Conservation (phyloP, 2,329 filamentous ascomycete species). For the Apiospora rasikravindrae region DNA sequence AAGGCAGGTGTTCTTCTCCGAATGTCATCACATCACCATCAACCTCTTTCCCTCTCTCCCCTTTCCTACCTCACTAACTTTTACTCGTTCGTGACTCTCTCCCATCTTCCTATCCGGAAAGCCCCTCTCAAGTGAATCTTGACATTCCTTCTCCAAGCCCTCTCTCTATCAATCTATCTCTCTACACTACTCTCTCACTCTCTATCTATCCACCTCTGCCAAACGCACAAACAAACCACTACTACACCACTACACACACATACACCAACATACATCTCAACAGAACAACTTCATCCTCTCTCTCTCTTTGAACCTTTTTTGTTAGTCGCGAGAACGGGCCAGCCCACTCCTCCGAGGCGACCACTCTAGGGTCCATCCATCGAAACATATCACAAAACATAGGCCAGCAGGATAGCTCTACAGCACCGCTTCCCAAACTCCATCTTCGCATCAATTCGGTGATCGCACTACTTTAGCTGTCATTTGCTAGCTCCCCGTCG, state of each 20-base stretch:
- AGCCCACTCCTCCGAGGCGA: slow-evolving; percentile 18
- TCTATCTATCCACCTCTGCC: slow-evolving; percentile 11
- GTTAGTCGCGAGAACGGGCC: slow-evolving; percentile 16
- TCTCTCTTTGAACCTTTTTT: slow-evolving; percentile 20
- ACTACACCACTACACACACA: background rate
- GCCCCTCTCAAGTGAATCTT: slow-evolving; percentile 18
- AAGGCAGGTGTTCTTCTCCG: slow-evolving; percentile 15
- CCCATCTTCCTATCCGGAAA: slow-evolving; percentile 18
- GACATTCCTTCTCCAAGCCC: slow-evolving; percentile 19
- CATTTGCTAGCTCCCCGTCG: slow-evolving; percentile 20
- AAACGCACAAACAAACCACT: slow-evolving; percentile 13
- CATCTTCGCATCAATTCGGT: slow-evolving; percentile 19
- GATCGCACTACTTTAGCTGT: slow-evolving; percentile 18
- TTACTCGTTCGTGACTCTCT: slow-evolving; percentile 18
- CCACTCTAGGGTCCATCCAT: slow-evolving; percentile 2
- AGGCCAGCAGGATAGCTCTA: slow-evolving; percentile 16
- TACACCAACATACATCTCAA: slow-evolving; percentile 11
- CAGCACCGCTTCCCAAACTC: slow-evolving; percentile 27
- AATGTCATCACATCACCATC: slow-evolving; percentile 18
- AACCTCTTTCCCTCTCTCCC: slow-evolving; percentile 16
- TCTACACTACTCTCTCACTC: too few relatives aligned
- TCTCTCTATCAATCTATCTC: too few relatives aligned
- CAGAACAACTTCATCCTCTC: slow-evolving; percentile 19
- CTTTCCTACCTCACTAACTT: slow-evolving; percentile 18
- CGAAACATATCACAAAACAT: slow-evolving; percentile 11